These are phyloP conservation scores for Nelumbo lutea DNA, from an alignment of 164 flowering plant species.

Conservation along the genomic window DNA sequence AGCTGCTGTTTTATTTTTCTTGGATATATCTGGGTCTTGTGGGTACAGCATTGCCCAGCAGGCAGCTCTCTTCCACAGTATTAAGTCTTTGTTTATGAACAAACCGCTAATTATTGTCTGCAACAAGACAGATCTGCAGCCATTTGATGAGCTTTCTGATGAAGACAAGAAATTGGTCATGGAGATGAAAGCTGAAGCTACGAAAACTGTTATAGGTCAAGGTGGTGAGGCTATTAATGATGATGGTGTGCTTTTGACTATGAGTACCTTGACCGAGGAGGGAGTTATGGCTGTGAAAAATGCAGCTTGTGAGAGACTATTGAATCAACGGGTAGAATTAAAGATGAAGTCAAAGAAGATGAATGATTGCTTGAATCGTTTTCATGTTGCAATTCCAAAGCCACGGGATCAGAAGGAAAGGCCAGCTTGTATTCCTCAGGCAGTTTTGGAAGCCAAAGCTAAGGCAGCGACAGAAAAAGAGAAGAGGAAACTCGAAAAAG, in stretches of 20 bases:
- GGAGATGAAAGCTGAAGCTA: conserved; percentile 67
- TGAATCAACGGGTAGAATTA: conserved; percentile 52
- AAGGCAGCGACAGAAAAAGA: conserved; percentile 39
- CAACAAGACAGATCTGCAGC: conserved; percentile 71
- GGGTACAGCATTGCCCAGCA: conserved; percentile 65
- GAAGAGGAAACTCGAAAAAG: conserved; percentile 33
- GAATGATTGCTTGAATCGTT: conserved; percentile 54
- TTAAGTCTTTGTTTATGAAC: conserved; percentile 63
- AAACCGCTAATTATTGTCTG: conserved; percentile 62
- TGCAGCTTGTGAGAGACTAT: too few species aligned
- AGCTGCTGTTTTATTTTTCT: conserved; percentile 57
- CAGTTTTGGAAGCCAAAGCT: conserved; percentile 52
- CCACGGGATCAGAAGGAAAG: conserved; percentile 66
- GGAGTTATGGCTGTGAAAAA: conserved; percentile 35
- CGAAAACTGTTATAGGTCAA: conserved; percentile 55
- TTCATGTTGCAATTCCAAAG: conserved; percentile 74
- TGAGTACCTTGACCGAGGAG: conserved; percentile 70
- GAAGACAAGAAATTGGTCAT: conserved; percentile 57
- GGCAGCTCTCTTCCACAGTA: conserved; percentile 70
- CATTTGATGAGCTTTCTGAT: conserved; percentile 52
- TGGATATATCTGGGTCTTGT: conserved; percentile 56
- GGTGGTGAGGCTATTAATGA: conserved; percentile 52
- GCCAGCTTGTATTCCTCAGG: conserved; percentile 56
- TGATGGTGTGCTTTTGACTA: conserved; percentile 46
- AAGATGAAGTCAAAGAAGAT: conserved; percentile 73